Evolutionary conservation across 2,329 filamentous ascomycete species (phyloP), one percentile per base, ranked within the genome.

Genomic region (Colletotrichum gigasporum): DNA sequence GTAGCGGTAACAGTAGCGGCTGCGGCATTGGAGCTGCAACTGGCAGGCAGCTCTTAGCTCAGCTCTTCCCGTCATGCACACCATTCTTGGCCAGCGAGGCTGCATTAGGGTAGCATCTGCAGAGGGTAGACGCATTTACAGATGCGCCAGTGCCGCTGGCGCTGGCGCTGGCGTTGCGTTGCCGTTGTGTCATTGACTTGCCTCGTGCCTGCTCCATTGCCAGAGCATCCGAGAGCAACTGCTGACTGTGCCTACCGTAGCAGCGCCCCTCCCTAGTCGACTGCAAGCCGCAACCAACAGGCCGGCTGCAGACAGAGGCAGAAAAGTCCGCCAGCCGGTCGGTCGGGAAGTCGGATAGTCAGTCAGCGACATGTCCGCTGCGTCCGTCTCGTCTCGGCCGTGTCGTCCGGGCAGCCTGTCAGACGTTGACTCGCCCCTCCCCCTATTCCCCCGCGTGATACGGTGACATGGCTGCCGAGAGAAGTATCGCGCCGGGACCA

Each of bases 361-460:
- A 61, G 56, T 61, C 56, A 61, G 47, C 56, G 16, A 34, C 22
- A 24, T 11, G 16, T 57, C 42, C 34, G 58, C n/a, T 48, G 52
- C 18, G 58, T 44, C 54, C 60, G 54, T 63, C 20, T 63, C 60
- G 54, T 63, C 20, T 63, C 45, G 45, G 37, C 54, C 45, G 39
- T 52, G 45, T 59, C 39, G 54, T 63, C 55, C 54, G 60, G 54
- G 22, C 60, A 59, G 37, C 35, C 60, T 44, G 30, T 35, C 35
- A 50, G 30, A 18, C 45, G 28, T 37, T 24, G 16, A 50, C 18
- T 48, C 35, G 37, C 53, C 35, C 47, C 26, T 30, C 20, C 62
- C 55, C 56, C 50, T 55, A 44, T 62, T 61, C 48, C 35, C 34
- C 28, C 56, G 61, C 56, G 47, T 50, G 37, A 47, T 28, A 30